Conservation (phyloP, 768 basidiomycete genomes). For the Pulveroboletus sp. region DNA sequence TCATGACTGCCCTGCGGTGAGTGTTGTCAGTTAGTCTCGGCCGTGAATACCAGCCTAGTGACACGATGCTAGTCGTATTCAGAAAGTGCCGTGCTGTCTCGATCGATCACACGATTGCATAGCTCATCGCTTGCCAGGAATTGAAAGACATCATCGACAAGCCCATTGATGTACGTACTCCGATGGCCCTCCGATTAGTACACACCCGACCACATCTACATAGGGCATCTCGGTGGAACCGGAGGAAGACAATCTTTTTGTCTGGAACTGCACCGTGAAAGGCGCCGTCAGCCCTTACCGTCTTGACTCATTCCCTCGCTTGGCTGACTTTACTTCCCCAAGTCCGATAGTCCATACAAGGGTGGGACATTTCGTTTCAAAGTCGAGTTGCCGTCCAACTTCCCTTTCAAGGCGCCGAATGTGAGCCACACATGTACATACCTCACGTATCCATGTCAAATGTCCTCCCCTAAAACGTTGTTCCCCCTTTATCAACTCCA, state of each 20-base stretch:
- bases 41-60: slow-evolving; percentile 13
- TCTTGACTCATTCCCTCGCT: neutral
- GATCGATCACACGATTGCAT: neutral
- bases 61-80: slow-evolving; percentile 57
- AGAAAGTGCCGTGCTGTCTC: slow-evolving; percentile 49
- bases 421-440: slow-evolving; percentile 38
- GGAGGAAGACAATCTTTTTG: slow-evolving; percentile 68
- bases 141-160: slow-evolving; percentile 55
- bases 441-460: slow-evolving; percentile 1
- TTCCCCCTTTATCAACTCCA: neutral
- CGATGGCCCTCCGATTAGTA: slow-evolving; percentile 8
- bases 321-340: slow-evolving; percentile 5
- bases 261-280: slow-evolving; percentile 78
- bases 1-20: slow-evolving; percentile 42
- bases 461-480: slow-evolving; percentile 21
- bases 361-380: slow-evolving; percentile 77
- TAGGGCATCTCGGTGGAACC: slow-evolving; percentile 65
- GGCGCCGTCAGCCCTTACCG: slow-evolving; percentile 53
- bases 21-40: slow-evolving; percentile 3
- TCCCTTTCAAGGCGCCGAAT: slow-evolving; percentile 84
- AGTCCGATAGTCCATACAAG: slow-evolving; percentile 83
- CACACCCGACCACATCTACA: slow-evolving; percentile 9
- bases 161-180: slow-evolving; percentile 58
- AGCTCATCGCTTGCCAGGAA: slow-evolving; percentile 48
- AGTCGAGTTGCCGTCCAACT: slow-evolving; percentile 70